Evolutionary conservation across 1,284 basidiomycete genomes (phyloP), one percentile per base, ranked within the genome.

Genomic region (Rhodotorula sp.): DNA sequence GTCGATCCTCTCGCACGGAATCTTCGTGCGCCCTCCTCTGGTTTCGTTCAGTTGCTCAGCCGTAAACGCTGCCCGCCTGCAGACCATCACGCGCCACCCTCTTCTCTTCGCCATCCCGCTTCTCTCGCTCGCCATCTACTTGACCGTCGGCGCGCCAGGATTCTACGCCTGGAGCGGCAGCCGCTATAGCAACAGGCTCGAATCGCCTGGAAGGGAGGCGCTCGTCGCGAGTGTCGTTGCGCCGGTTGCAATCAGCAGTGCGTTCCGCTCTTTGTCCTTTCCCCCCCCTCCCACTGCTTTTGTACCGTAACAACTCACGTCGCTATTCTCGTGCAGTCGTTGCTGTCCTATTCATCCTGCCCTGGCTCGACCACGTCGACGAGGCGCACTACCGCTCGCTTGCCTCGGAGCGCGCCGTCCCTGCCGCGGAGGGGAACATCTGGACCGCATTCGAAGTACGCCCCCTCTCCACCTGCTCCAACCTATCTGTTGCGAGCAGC

Each of bases 21-120:
- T 75, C 44, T 63, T 51, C 53, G 44, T 54, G 29, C 34, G 59
- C n/a, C n/a, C n/a, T n/a, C 22, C 21, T 15, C 9, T 9, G n/a
- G 3, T n/a, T n/a, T 22, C 29, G 50, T 27, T 22, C n/a, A 3
- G 27, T 22, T 36, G 22, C 21, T n/a, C 10, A 3, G 29, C 15
- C 1, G 2, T 32, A 17, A 6, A 9, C 27, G 13, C 3, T 0
- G 2, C 6, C 13, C 5, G 1, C 6, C 79, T 77, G 78, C 62
- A 37, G 34, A 27, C 67, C 61, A 78, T 57, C 65, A 71, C 79
- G 67, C 63, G 79, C 34, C 88, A 91, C 74, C 90, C 90, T 39
- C 88, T 89, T 15, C 91, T 90, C 80, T 90, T 90, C 78, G 89
- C 89, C 79, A 89, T 91, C 79, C 90, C 90, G 71, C 79, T 88